A percentile compares a stretch with the other conserved stretches of the same genome.
Conservation (phyloP, 257 asterid genomes). For the Solanum sitiens region DNA sequence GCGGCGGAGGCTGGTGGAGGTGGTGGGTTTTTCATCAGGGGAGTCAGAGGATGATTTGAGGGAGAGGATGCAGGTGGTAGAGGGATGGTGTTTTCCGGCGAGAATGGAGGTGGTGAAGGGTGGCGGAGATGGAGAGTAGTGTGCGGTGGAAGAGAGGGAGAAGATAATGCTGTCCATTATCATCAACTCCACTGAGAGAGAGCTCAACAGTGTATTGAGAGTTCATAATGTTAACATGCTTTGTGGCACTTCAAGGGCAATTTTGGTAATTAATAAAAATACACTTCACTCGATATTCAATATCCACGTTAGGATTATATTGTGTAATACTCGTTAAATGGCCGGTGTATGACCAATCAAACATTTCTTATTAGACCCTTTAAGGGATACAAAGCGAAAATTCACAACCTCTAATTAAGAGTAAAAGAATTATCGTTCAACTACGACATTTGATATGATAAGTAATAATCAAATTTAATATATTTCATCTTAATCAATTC, state of each 20-base stretch:
- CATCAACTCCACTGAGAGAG: not conserved
- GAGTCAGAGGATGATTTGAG: conserved; percentile 18
- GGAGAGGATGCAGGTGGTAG: conserved; percentile 14
- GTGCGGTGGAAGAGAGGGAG: conserved; percentile 37
- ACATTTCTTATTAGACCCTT: not conserved
- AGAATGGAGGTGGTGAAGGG: conserved; percentile 8
- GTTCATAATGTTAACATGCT: not conserved
- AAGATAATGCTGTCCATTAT: conserved; percentile 2
- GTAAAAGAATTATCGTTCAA: accelerated
- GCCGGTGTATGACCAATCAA: accelerated
- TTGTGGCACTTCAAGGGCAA: not conserved
- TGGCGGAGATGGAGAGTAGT: conserved; percentile 19
- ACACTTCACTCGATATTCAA: accelerated
- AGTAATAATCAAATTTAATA: not conserved
- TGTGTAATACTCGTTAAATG: not conserved
- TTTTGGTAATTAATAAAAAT: not conserved
- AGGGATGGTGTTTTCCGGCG: conserved; percentile 8
- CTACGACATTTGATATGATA: not conserved
- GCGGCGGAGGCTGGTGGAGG: conserved; percentile 45
- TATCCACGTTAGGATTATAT: accelerated
- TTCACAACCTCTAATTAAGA: not conserved
- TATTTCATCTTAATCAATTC: not conserved
- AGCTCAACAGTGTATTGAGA: not conserved
- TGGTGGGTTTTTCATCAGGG: not conserved
- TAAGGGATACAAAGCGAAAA: too few species aligned